These are phyloP conservation scores for Cutaneotrichosporon sp. DNA, from an alignment of 1,284 basidiomycete genomes.

Conservation along the genomic window DNA sequence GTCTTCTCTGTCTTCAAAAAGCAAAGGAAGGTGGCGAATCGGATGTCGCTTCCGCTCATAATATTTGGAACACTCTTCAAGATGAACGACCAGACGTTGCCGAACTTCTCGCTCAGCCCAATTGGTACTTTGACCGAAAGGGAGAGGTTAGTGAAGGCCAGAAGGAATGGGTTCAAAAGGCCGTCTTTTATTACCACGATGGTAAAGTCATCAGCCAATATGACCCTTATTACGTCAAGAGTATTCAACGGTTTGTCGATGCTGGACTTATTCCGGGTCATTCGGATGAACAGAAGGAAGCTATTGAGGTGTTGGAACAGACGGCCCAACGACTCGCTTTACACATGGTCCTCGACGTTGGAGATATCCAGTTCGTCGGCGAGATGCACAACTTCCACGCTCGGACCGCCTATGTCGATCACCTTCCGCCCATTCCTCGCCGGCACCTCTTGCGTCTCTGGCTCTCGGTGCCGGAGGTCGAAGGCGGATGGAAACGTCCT, in stretches of 20 bases:
- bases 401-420: constrained; percentile 54
- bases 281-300: constrained; percentile 47
- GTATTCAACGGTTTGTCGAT: constrained; percentile 34
- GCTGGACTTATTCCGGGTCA: constrained; percentile 51
- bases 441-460: constrained; percentile 55
- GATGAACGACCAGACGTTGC: constrained; percentile 53
- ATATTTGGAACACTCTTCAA: constrained; percentile 55
- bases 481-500: constrained; percentile 54
- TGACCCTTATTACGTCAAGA: constrained; percentile 48
- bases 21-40: constrained; percentile 57
- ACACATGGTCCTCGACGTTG: constrained; percentile 55
- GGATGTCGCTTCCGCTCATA: constrained; percentile 54
- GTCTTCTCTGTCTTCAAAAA: constrained; percentile 54
- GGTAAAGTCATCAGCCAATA: constrained; percentile 35
- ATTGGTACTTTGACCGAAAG: constrained; percentile 52
- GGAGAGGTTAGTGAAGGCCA: constrained; percentile 52
- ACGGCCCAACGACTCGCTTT: constrained; percentile 51
- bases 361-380: constrained; percentile 51
- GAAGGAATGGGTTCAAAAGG: constrained; percentile 34
- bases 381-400: constrained; percentile 53
- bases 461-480: constrained; percentile 49
- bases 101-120: constrained; percentile 44
- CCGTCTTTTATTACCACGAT: constrained; percentile 32
- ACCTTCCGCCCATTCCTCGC: constrained; percentile 47
- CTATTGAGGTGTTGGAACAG: constrained; percentile 53